Conservation (phyloP, 208 protist species). For the Crithidia thermophila region DNA sequence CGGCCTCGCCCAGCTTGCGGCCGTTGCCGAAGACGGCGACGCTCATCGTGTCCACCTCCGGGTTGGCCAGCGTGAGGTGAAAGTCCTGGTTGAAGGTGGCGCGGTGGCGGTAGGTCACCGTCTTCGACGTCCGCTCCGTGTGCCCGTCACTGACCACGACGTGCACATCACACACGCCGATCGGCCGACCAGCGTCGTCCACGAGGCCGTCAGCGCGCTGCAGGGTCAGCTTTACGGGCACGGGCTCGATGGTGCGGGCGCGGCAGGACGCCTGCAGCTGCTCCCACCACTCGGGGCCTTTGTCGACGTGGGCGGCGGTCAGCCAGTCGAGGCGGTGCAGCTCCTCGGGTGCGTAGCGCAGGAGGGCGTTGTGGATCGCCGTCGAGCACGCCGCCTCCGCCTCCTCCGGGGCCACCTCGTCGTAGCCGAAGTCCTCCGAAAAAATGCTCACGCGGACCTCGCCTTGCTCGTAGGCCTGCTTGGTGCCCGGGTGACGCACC, state of each 20-base stretch:
- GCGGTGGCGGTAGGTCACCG: slow-evolving; percentile 48
- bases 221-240: slow-evolving; percentile 53
- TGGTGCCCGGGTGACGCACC: slow-evolving; percentile 68
- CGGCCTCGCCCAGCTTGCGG: slow-evolving; percentile 65
- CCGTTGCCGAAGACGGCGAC: slow-evolving; percentile 53
- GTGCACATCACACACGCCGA: slow-evolving; percentile 47
- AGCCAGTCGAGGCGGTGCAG: slow-evolving; percentile 86
- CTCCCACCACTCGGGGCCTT: slow-evolving; percentile 13
- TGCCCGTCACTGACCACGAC: slow-evolving; percentile 40
- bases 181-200: slow-evolving; percentile 48
- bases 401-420: slow-evolving; percentile 42
- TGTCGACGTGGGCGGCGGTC: slow-evolving; percentile 24
- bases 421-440: slow-evolving; percentile 67
- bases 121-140: slow-evolving; percentile 31
- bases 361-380: slow-evolving; percentile 55
- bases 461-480: slow-evolving; percentile 73
- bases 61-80: slow-evolving; percentile 42
- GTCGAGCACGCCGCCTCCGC: slow-evolving; percentile 60
- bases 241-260: slow-evolving; percentile 22
- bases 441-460: slow-evolving; percentile 70
- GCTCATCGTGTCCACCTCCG: slow-evolving; percentile 39
- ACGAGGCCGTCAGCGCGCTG: slow-evolving; percentile 51
- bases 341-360: slow-evolving; percentile 62
- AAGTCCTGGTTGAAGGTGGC: slow-evolving; percentile 65
- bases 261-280: slow-evolving; percentile 23